Conservation (phyloP, 163 green algal genomes). For the Chlamydomonas reinhardtii region DNA sequence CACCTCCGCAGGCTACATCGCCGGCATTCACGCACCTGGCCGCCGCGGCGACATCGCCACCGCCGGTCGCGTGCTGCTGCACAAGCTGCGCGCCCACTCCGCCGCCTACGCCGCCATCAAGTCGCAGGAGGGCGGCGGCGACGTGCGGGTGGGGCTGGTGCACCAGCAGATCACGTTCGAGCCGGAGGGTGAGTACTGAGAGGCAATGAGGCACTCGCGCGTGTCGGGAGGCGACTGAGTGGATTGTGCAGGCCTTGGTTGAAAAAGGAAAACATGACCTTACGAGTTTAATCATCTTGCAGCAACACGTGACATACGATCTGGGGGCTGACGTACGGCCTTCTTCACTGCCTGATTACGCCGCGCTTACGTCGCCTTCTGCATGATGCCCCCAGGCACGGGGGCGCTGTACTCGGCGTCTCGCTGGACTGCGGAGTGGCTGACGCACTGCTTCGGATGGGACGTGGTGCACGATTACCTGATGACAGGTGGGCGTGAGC, state of each 20-base stretch:
- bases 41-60: not conserved
- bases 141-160: conserved; percentile 81
- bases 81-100: conserved; percentile 77
- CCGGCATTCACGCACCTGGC: conserved; percentile 60
- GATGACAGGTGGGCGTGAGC: not conserved
- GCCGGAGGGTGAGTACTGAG: conserved; percentile 41
- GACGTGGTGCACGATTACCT: conserved; percentile 42
- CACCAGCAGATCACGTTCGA: conserved; percentile 68
- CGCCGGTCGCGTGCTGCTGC: conserved; percentile 60
- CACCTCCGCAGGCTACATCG: conserved; percentile 67
- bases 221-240: too few species aligned
- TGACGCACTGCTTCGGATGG: conserved; percentile 49
- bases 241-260: too few species aligned
- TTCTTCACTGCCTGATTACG: too few species aligned
- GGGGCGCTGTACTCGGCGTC: not conserved
- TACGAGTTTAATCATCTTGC: too few species aligned
- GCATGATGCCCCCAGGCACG: not conserved
- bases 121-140: conserved; percentile 65
- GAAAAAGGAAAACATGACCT: too few species aligned
- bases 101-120: conserved; percentile 84
- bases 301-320: too few species aligned
- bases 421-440: conserved; percentile 36
- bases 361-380: too few species aligned
- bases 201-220: too few species aligned
- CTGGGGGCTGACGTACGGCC: too few species aligned